Base-by-base conservation (phyloP, 306 rosid species). In the Senna siamea region DNA sequence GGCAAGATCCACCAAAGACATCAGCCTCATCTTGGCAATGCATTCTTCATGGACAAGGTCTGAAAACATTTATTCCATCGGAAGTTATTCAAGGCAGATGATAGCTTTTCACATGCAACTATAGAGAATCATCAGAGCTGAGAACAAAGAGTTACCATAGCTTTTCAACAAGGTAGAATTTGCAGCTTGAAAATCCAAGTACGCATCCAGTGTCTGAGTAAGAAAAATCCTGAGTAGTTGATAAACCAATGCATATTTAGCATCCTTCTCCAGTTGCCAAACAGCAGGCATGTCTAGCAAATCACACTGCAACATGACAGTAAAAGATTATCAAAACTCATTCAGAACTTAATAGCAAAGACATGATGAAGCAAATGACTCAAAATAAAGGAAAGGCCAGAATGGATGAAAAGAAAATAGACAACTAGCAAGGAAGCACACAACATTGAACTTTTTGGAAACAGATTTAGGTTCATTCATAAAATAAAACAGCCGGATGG, bases 11-110 rank as follows among this genome's bases (percentile, higher is more conserved):
- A 92, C 82, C 90, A 92, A 74, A 11, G 99, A 90, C 80, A 92
- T 78, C 87, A 90, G 74, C 79, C 92, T 85, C 97, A 95, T 95
- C 80, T 90, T 95, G 26, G 89, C 26, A 34, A 87, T 76, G 62
- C 97, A 90, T 66, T 95, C 99, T 83, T 90, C 97, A 66, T 88
- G 98, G 61, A 87, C 88, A 66, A 95, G 97, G 57, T 90, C 98
- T 95, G 59, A 44, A 86, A 75, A 34, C 43, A 74, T 26, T 26
- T 35, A 70, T 78, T 70, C 40, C 61, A 47, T 47, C 20, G 44
- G 46, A 30, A 26, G 46, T 26, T 20, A 68, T 35, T 58, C 19
- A 46, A 40, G 46, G 32, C 20, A 0, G 46, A 81, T 66, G 59
- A 59, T 32, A 67, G 10, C 68, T 20, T 18, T 12, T 58, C 18